These are phyloP conservation scores for Lactarius hengduanensis DNA, from an alignment of 768 basidiomycete genomes.

Conservation along the genomic window DNA sequence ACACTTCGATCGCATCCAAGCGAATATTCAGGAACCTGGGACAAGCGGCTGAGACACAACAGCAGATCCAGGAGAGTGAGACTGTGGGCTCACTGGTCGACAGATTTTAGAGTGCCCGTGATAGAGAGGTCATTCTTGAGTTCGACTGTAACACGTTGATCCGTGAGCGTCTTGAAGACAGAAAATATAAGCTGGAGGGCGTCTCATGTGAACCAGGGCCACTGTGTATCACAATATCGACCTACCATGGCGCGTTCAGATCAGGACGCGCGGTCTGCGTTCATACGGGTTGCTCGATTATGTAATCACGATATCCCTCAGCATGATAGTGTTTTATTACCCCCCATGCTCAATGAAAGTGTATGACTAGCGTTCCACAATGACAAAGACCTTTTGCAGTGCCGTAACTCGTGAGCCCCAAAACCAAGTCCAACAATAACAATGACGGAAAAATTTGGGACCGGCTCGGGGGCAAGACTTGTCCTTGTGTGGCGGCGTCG, in stretches of 20 bases:
- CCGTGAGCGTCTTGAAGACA: conserved; percentile 98
- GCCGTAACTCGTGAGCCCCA: too few relatives aligned
- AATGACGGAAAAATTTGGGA: too few relatives aligned
- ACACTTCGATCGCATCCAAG: conserved; percentile 88
- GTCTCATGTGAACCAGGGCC: background rate
- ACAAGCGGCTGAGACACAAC: background rate
- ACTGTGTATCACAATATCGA: background rate
- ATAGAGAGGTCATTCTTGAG: conserved; percentile 99
- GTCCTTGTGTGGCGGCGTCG: too few relatives aligned
- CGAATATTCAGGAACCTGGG: conserved; percentile 92
- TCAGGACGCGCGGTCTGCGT: background rate
- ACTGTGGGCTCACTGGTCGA: conserved; percentile 81
- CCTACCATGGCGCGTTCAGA: conserved; percentile 21
- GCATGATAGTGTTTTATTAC: too few relatives aligned
- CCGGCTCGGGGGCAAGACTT: too few relatives aligned
- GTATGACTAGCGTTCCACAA: too few relatives aligned
- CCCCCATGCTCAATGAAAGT: too few relatives aligned
- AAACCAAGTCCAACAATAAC: too few relatives aligned
- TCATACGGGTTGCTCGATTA: background rate
- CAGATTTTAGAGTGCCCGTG: conserved; percentile 92
- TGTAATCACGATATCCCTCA: background rate
- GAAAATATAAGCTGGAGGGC: conserved; percentile 80
- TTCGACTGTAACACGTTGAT: conserved; percentile 95
- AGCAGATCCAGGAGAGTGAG: background rate
- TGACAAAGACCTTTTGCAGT: too few relatives aligned